Percentiles rank a stretch among this genome's conserved stretches.
Conservation (phyloP, 2,329 filamentous ascomycete genomes). For the Scedosporium aurantiacum region DNA sequence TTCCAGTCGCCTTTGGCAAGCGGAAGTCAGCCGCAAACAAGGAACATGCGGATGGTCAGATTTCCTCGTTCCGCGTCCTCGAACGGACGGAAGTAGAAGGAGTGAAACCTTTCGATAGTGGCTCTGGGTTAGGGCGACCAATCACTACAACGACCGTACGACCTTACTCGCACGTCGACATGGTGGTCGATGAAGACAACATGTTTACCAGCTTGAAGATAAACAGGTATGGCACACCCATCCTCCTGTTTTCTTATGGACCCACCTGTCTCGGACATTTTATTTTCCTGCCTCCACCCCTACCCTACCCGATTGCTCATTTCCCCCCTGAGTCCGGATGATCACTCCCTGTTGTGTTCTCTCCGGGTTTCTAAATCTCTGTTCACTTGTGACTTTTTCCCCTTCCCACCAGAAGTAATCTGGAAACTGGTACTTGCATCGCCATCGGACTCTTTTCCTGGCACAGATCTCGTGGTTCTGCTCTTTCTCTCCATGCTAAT, state of each 20-base stretch:
- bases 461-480: not conserved
- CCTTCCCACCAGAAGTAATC: not conserved
- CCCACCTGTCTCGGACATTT: not conserved
- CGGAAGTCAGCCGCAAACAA: constrained; percentile 49
- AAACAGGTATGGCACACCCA: constrained; percentile 37
- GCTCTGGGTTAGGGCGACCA: constrained; percentile 29
- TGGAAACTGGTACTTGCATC: not conserved
- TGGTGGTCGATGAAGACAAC: constrained; percentile 41
- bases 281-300: constrained; percentile 6
- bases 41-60: constrained; percentile 36
- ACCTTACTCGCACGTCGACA: constrained; percentile 22
- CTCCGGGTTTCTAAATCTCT: not conserved
- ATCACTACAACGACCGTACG: constrained; percentile 17
- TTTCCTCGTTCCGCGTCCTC: constrained; percentile 47
- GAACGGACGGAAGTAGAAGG: constrained; percentile 36
- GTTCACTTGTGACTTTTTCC: not conserved
- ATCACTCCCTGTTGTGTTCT: not conserved
- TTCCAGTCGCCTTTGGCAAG: constrained; percentile 46
- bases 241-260: constrained; percentile 7
- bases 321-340: not conserved
- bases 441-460: not conserved
- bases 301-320: not conserved
- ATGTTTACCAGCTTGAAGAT: constrained; percentile 46
- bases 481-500: not conserved
- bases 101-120: constrained; percentile 39